phyloP scores from a whole-genome alignment of 805 yeast genomes.

The Wickerhamiella bombiphila region DNA sequence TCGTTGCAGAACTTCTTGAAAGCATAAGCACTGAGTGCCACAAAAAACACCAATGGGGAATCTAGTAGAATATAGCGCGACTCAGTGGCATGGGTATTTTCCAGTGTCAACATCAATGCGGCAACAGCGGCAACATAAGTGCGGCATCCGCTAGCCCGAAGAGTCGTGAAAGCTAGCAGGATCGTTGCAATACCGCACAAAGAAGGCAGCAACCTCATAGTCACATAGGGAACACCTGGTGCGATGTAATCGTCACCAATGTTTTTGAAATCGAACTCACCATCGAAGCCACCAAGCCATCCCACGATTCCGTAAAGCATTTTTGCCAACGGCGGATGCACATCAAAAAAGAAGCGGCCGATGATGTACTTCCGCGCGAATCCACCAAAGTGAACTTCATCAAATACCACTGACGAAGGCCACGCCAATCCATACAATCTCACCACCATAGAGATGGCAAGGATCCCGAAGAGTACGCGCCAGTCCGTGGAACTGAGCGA shows the following conservation, averaged over 20 bases:
- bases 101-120: slow-evolving; percentile 39
- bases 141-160: slow-evolving; percentile 43
- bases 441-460: slow-evolving; percentile 38
- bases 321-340: slow-evolving; percentile 59
- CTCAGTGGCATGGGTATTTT: slow-evolving; percentile 49
- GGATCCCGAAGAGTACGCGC: slow-evolving; percentile 24
- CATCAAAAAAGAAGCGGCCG: slow-evolving; percentile 53
- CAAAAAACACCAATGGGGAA: slow-evolving; percentile 29
- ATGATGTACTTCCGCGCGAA: slow-evolving; percentile 68
- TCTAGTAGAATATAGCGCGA: slow-evolving; percentile 39
- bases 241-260: slow-evolving; percentile 33
- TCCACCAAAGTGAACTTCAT: slow-evolving; percentile 94
- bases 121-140: slow-evolving; percentile 37
- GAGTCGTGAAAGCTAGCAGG: slow-evolving; percentile 37
- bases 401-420: slow-evolving; percentile 80
- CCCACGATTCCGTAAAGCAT: slow-evolving; percentile 43
- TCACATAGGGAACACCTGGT: slow-evolving; percentile 33
- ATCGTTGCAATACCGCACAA: slow-evolving; percentile 39
- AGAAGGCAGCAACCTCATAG: slow-evolving; percentile 45
- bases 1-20: slow-evolving; percentile 36
- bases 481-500: slow-evolving; percentile 14
- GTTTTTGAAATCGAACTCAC: slow-evolving; percentile 27
- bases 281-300: slow-evolving; percentile 39
- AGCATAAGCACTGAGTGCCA: slow-evolving; percentile 35
- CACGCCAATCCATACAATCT: slow-evolving; percentile 45